These are phyloP conservation scores for Odontarrhena argentea DNA, from an alignment of 345 rosid species.

Conservation along the genomic window DNA sequence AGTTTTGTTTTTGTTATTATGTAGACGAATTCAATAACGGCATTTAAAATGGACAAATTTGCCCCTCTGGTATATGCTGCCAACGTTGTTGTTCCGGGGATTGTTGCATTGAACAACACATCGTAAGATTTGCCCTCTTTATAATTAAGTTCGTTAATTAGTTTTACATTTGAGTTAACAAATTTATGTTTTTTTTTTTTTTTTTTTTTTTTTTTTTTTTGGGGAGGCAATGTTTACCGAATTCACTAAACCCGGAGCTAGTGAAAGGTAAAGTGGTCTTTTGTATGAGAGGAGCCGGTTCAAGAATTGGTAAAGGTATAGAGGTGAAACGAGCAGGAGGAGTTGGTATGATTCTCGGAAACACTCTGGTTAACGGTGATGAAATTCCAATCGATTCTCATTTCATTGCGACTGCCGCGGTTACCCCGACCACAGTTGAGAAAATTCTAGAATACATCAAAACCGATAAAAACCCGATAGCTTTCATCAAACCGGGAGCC, in stretches of 20 bases:
- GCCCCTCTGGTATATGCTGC: constrained; percentile 68
- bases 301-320: constrained; percentile 60
- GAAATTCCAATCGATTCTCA: constrained; percentile 49
- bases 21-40: constrained; percentile 68
- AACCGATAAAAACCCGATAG: constrained; percentile 59
- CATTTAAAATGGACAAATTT: constrained; percentile 45
- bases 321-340: constrained; percentile 89
- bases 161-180: not conserved
- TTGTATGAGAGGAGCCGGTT: constrained; percentile 68
- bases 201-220: not conserved
- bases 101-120: constrained; percentile 45
- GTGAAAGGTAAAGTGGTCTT: constrained; percentile 81
- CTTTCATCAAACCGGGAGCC: constrained; percentile 46
- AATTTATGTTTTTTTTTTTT: not conserved
- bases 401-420: constrained; percentile 59
- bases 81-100: constrained; percentile 53
- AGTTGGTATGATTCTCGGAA: constrained; percentile 69
- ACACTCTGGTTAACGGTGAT: constrained; percentile 42
- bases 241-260: constrained; percentile 56
- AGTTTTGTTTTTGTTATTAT: constrained; percentile 21
- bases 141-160: not conserved
- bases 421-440: constrained; percentile 38
- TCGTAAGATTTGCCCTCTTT: constrained; percentile 42
- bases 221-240: constrained; percentile 71
- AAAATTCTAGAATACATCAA: constrained; percentile 58